These are phyloP conservation scores for Botrytis elliptica DNA, from an alignment of 2,329 filamentous ascomycete species.

Conservation along the genomic window DNA sequence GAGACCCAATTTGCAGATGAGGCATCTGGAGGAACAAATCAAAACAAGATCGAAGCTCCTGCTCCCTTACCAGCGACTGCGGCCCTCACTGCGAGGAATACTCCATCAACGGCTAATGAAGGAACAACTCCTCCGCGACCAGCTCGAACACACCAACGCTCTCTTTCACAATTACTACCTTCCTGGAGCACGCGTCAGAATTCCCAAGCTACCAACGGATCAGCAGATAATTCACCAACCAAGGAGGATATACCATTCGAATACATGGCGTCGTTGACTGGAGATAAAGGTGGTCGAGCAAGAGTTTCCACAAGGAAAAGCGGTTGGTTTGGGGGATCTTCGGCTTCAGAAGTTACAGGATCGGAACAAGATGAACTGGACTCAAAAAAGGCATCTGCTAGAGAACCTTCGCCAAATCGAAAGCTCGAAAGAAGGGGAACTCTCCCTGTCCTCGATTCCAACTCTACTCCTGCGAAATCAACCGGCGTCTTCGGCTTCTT, in stretches of 20 bases:
- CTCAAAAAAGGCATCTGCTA: slow-evolving; percentile 20
- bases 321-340: slow-evolving; percentile 37
- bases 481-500: slow-evolving; percentile 34
- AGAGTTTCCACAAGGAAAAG: slow-evolving; percentile 33
- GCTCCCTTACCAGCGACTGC: slow-evolving; percentile 23
- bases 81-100: slow-evolving; percentile 24
- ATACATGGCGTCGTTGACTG: slow-evolving; percentile 36
- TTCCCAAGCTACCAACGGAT: slow-evolving; percentile 25
- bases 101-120: slow-evolving; percentile 23
- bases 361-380: slow-evolving; percentile 20
- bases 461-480: slow-evolving; percentile 21
- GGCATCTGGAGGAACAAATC: slow-evolving; percentile 20
- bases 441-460: slow-evolving; percentile 23
- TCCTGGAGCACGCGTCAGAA: slow-evolving; percentile 27
- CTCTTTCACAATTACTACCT: slow-evolving; percentile 32
- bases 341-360: slow-evolving; percentile 31
- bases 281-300: slow-evolving; percentile 32
- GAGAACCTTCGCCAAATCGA: slow-evolving; percentile 27
- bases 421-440: slow-evolving; percentile 31
- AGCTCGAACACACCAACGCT: slow-evolving; percentile 30
- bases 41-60: slow-evolving; percentile 19
- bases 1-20: slow-evolving; percentile 33
- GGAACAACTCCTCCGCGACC: slow-evolving; percentile 24
- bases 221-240: slow-evolving; percentile 17
- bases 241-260: slow-evolving; percentile 27